Evolutionary conservation across 2,329 filamentous ascomycete genomes (phyloP).

Genomic region (Aspergillus sp.): DNA sequence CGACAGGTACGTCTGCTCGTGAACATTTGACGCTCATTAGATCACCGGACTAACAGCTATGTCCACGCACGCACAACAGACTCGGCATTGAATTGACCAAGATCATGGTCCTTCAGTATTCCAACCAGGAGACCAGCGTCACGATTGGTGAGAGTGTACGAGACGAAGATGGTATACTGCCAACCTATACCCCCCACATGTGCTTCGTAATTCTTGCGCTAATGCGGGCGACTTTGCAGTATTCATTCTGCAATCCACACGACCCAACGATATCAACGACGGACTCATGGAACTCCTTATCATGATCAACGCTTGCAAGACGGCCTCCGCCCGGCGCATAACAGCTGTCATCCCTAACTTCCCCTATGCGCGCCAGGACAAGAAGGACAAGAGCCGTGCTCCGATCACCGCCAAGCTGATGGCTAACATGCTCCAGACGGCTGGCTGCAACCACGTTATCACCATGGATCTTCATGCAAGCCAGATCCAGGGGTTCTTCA

Average conservation of each 20-base stretch:
- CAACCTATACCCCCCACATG: neutral
- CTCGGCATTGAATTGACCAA: conserved; percentile 60
- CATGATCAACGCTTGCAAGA: conserved; percentile 94
- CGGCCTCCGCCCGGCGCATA: conserved; percentile 77
- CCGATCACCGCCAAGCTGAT: conserved; percentile 93
- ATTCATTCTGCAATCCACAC: conserved; percentile 92
- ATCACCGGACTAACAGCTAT: conserved; percentile 7
- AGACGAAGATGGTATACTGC: conserved; percentile 72
- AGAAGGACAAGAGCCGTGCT: conserved; percentile 93
- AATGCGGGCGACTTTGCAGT: conserved; percentile 42
- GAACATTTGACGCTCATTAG: neutral
- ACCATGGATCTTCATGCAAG: conserved; percentile 94
- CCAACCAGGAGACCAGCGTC: conserved; percentile 57
- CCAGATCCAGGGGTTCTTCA: conserved; percentile 95
- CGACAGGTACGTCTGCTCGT: conserved; percentile 45
- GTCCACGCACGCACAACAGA: conserved; percentile 27
- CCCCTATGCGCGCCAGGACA: conserved; percentile 92
- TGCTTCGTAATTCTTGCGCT: conserved; percentile 4
- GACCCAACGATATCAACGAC: conserved; percentile 94
- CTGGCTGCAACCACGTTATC: conserved; percentile 86
- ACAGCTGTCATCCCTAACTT: conserved; percentile 95
- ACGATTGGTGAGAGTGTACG: conserved; percentile 93
- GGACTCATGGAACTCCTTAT: conserved; percentile 96
- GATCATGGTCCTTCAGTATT: conserved; percentile 61
- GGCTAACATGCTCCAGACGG: conserved; percentile 94